Evolutionary conservation across 2,329 filamentous ascomycete genomes (phyloP), one percentile per base, ranked within the genome.

Genomic region (Trichoderma breve): DNA sequence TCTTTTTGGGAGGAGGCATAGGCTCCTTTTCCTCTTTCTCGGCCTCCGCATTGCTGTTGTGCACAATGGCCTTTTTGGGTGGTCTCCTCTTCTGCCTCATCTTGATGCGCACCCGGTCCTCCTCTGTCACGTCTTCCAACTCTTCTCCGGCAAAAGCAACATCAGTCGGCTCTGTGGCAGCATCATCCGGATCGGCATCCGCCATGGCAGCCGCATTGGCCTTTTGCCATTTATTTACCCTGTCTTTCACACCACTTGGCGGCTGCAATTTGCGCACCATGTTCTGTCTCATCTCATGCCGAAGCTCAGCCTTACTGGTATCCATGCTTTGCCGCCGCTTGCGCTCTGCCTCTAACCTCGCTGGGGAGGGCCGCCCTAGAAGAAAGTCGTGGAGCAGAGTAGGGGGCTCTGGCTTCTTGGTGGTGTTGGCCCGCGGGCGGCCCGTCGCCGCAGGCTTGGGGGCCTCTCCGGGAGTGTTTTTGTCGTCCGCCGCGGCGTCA

Each of bases 161-260:
- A 51, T 92, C 89, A 34, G 88, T 88, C 3, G 90, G 87, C 75
- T 89, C 88, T 34, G 84, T 88, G 6, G 86, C 84, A 7, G 85
- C 81, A 28, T 86, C 85, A 36, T 88, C 83, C 1, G 86, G 86
- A 70, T 87, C 83, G 2, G 83, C 86, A 2, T 81, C 82, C 4
- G 78, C 82, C 81, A 91, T 87, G 30, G 90, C 91, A 6, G 88
- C 87, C 39, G 91, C 92, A 77, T 92, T 93, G 75, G 91, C 86
- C 78, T 91, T 91, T 81, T 97, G 94, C 94, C 94, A 97, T 81
- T 91, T 88, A 76, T 91, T 91, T 68, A 97, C 93, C 77, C 94
- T 90, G 75, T 93, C 92, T 74, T 89, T 89, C 62, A 97, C 92
- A n/a, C 88, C 88, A 4, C 88, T 87, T 0, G 89, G 92, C 77